phyloP scores from a whole-genome alignment of 2,329 filamentous ascomycete species.

The Metarhizium robertsii region DNA sequence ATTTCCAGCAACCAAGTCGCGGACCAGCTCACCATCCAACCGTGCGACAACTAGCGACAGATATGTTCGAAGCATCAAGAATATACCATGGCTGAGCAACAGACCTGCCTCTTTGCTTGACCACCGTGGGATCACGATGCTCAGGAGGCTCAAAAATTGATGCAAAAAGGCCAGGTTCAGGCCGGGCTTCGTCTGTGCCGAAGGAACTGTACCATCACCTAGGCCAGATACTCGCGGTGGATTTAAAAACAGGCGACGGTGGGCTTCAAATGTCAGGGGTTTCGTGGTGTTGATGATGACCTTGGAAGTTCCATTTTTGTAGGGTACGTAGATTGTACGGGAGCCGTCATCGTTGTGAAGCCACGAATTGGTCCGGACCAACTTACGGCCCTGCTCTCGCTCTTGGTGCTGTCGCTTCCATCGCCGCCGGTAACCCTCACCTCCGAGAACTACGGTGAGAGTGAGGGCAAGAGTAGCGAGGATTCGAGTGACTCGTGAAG shows the following conservation, averaged over 20 bases:
- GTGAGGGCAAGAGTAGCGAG: conserved; percentile 68
- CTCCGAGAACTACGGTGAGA: conserved; percentile 67
- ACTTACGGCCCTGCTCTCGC: conserved; percentile 69
- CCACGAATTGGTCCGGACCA: conserved; percentile 86
- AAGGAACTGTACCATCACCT: conserved; percentile 66
- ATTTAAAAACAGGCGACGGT: conserved; percentile 85
- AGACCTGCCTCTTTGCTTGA: conserved; percentile 91
- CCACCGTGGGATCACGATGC: conserved; percentile 96
- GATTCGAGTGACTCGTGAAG: conserved; percentile 62
- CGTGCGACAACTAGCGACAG: conserved; percentile 87
- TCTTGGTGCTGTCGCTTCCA: conserved; percentile 67
- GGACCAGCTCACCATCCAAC: conserved; percentile 89
- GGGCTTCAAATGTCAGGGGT: conserved; percentile 89
- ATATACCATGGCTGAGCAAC: conserved; percentile 78
- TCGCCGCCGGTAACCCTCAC: conserved; percentile 70
- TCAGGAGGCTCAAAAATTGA: conserved; percentile 90
- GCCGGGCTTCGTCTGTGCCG: conserved; percentile 84
- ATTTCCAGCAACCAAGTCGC: conserved; percentile 91
- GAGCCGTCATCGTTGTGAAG: conserved; percentile 91
- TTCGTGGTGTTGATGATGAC: conserved; percentile 89
- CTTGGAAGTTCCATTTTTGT: conserved; percentile 78
- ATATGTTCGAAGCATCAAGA: conserved; percentile 87
- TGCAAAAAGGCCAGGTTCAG: conserved; percentile 93
- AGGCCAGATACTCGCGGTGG: conserved; percentile 77
- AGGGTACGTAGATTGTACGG: conserved; percentile 88